Evolutionary conservation across 345 rosid species (phyloP).

Genomic region (Heritiera littoralis): DNA sequence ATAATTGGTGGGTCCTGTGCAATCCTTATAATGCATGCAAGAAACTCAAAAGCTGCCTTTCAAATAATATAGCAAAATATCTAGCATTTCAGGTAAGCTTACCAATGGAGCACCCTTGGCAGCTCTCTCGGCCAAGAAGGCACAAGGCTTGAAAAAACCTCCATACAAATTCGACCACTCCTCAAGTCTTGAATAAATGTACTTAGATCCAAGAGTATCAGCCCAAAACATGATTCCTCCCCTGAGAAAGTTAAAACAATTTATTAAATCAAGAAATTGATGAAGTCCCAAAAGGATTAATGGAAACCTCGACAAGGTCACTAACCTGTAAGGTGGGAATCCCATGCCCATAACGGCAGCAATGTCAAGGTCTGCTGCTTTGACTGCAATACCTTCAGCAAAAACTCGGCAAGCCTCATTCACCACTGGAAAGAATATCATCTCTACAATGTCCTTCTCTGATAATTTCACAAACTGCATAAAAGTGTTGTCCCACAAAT

Average conservation of each 20-base stretch:
- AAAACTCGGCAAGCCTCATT: slow-evolving; percentile 93
- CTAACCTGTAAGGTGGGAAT: slow-evolving; percentile 87
- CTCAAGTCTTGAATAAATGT: slow-evolving; percentile 65
- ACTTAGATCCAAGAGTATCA: slow-evolving; percentile 71
- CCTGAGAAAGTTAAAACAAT: slow-evolving; percentile 42
- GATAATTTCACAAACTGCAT: slow-evolving; percentile 65
- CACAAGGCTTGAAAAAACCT: slow-evolving; percentile 89
- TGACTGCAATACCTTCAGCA: slow-evolving; percentile 90
- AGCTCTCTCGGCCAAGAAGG: slow-evolving; percentile 80
- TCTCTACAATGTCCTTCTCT: slow-evolving; percentile 87
- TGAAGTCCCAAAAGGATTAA: background rate
- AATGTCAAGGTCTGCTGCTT: slow-evolving; percentile 93
- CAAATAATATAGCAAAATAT: background rate
- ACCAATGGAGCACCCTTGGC: slow-evolving; percentile 73
- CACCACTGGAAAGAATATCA: slow-evolving; percentile 91
- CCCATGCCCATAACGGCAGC: slow-evolving; percentile 95
- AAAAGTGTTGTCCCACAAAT: slow-evolving; percentile 11
- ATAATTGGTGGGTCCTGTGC: too few relatives aligned
- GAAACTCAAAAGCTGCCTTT: too few relatives aligned
- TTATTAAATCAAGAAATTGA: slow-evolving; percentile 12
- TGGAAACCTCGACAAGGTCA: slow-evolving; percentile 6
- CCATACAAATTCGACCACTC: slow-evolving; percentile 84
- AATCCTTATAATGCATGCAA: too few relatives aligned
- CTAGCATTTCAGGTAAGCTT: slow-evolving; percentile 13
- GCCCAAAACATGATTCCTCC: slow-evolving; percentile 99